Base-by-base conservation (phyloP, 1,139 yeast species). In the Zygoascus hellenicus region DNA sequence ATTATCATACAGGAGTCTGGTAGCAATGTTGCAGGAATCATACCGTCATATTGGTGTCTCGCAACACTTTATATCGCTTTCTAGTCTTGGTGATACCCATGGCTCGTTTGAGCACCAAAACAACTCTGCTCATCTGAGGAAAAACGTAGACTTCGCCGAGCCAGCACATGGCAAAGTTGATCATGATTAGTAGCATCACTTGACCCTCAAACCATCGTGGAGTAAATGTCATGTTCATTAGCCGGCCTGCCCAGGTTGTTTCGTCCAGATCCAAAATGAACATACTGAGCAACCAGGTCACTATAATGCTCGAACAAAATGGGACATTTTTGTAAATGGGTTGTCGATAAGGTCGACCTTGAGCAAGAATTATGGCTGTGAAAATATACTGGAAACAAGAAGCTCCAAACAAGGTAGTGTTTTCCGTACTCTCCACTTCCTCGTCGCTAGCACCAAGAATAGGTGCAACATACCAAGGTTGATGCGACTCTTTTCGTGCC, bases 321-420 rank as follows among this genome's bases (percentile, higher is more conserved):
- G 95, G 95, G 9, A 57, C 47, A 63, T 92, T 92, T 54, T 78
- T 73, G 34, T 69, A 64, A 59, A 85, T 77, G 1, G 94, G 82
- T 60, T 86, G 83, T 51, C 98, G 75, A 64, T 88, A 94, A n/a
- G 99, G 99, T 10, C 95, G 94, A 0, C 99, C 98, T 28, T 80
- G 86, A 29, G 95, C 85, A 51, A 92, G 70, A 16, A 89, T 79
- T 31, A 88, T 70, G 0, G 97, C 96, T 48, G 83, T 77, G 49
- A 88, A 69, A 46, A 94, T 84, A 64, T 92, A 94, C 69, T 92
- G 98, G 69, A 86, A 84, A 60, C 89, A 87, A 2, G 96, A 78
- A 57, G 78, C 81, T 46, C 82, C 75, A 66, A 92, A 92, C 49
- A 92, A 69, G 0, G 84, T 80, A 0, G 97, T 87, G 60, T 94